Evolutionary conservation across 1,284 basidiomycete species (phyloP).

Genomic region (Sparassis latifolia): DNA sequence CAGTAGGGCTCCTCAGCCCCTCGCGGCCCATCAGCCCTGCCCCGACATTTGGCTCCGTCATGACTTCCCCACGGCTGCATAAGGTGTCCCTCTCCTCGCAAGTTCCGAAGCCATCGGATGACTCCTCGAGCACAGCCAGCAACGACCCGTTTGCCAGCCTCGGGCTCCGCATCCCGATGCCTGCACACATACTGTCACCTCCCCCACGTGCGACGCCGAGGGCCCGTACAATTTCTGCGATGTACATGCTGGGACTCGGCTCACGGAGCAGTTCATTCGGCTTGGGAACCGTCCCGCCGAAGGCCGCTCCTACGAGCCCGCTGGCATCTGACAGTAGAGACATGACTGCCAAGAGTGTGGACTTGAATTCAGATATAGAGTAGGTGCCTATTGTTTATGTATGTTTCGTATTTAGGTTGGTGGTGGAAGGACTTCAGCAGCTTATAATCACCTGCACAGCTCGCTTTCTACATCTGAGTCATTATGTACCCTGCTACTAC

Average conservation of each 20-base stretch:
- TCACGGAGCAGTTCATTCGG: constrained; percentile 30
- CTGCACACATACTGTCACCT: constrained; percentile 24
- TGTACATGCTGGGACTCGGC: constrained; percentile 57
- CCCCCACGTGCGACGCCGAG: constrained; percentile 22
- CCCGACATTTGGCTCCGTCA: constrained; percentile 61
- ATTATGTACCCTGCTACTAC: too few relatives aligned
- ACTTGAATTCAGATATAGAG: constrained; percentile 21
- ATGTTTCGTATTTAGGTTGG: background rate
- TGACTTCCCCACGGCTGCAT: constrained; percentile 53
- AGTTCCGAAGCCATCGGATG: constrained; percentile 8
- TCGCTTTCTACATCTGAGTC: too few relatives aligned
- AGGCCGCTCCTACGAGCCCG: constrained; percentile 3
- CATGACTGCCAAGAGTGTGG: constrained; percentile 2
- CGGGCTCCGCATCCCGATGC: constrained; percentile 60
- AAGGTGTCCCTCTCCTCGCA: constrained; percentile 39
- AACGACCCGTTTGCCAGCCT: constrained; percentile 42
- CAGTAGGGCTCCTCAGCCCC: constrained; percentile 34
- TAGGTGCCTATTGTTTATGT: constrained; percentile 3
- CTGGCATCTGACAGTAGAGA: background rate
- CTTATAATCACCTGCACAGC: too few relatives aligned
- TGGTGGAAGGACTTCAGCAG: too few relatives aligned
- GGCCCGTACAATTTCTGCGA: constrained; percentile 46
- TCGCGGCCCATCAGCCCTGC: constrained; percentile 35
- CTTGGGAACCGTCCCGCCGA: constrained; percentile 6
- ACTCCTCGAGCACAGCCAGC: constrained; percentile 1